phyloP scores from a whole-genome alignment of 1,284 basidiomycete species.

The Ceratobasidium sp. region DNA sequence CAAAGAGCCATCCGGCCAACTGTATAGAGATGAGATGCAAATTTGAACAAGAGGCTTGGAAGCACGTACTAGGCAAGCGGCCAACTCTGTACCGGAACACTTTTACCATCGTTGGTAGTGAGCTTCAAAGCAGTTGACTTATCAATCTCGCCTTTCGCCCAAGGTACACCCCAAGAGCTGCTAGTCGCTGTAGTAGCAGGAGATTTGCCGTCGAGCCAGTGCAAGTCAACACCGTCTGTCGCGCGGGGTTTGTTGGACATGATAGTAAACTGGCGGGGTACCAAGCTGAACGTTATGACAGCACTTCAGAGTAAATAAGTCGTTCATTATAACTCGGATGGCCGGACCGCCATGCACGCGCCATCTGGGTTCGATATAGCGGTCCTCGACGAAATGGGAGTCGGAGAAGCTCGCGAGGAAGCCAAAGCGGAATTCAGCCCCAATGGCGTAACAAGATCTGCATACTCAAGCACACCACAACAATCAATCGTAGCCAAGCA shows the following conservation, averaged over 20 bases:
- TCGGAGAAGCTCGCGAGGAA: slow-evolving; percentile 3
- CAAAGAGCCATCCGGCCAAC: slow-evolving; percentile 63
- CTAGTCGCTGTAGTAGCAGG: slow-evolving; percentile 58
- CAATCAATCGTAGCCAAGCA: slow-evolving; percentile 6
- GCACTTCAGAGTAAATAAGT: slow-evolving; percentile 5
- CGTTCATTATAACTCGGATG: background rate
- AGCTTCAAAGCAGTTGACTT: slow-evolving; percentile 60
- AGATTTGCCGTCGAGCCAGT: slow-evolving; percentile 60
- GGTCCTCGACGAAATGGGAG: slow-evolving; percentile 16
- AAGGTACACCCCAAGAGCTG: slow-evolving; percentile 61
- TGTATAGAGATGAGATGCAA: slow-evolving; percentile 47
- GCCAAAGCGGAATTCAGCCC: slow-evolving; percentile 7
- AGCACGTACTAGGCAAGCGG: slow-evolving; percentile 60
- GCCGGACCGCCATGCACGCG: slow-evolving; percentile 25
- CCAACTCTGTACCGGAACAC: slow-evolving; percentile 62
- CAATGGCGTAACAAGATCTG: slow-evolving; percentile 38
- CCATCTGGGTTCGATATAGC: slow-evolving; percentile 5
- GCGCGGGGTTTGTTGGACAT: slow-evolving; percentile 45
- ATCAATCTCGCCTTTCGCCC: slow-evolving; percentile 62
- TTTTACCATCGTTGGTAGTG: slow-evolving; percentile 53
- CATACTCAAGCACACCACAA: slow-evolving; percentile 6
- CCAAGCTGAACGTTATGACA: slow-evolving; percentile 2
- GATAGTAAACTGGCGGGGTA: slow-evolving; percentile 8
- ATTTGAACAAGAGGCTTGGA: background rate
- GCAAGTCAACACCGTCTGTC: slow-evolving; percentile 54